Conservation (phyloP, 1,284 basidiomycete genomes). For the Kalmanozyma brasiliensis region DNA sequence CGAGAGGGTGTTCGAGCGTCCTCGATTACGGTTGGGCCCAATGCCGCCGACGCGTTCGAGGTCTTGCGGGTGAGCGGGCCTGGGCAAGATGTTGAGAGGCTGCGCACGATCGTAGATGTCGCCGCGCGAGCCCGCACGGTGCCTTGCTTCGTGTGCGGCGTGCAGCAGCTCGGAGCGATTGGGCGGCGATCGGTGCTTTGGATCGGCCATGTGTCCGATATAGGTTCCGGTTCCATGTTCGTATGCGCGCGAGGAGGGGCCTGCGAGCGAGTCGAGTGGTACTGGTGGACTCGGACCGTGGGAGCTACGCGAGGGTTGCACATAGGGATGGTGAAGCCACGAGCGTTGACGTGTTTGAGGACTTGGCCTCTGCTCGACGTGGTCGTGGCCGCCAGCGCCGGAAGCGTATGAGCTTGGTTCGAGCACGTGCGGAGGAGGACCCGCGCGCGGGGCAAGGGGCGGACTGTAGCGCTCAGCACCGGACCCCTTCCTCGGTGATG, state of each 20-base stretch:
- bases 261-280: constrained; percentile 9
- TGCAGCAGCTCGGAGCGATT: constrained; percentile 22
- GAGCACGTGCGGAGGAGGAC: not conserved
- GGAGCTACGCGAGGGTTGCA: constrained; percentile 11
- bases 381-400: constrained; percentile 6
- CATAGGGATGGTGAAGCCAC: constrained; percentile 50
- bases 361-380: constrained; percentile 27
- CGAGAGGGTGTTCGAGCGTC: constrained; percentile 44
- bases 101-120: constrained; percentile 15
- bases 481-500: constrained; percentile 20
- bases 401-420: not conserved
- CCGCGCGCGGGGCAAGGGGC: constrained; percentile 10
- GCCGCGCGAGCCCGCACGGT: constrained; percentile 17
- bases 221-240: constrained; percentile 10
- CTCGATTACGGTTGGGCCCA: constrained; percentile 40
- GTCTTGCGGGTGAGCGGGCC: constrained; percentile 16
- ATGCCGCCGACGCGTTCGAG: constrained; percentile 26
- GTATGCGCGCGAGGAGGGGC: constrained; percentile 14
- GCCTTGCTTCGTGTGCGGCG: constrained; percentile 8
- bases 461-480: constrained; percentile 25
- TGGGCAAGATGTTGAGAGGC: constrained; percentile 25
- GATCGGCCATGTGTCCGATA: not conserved
- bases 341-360: constrained; percentile 39
- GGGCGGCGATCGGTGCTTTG: constrained; percentile 18
- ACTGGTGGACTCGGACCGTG: constrained; percentile 24